Conservation (phyloP, 768 basidiomycete genomes). For the Leccinum subgranulosum region DNA sequence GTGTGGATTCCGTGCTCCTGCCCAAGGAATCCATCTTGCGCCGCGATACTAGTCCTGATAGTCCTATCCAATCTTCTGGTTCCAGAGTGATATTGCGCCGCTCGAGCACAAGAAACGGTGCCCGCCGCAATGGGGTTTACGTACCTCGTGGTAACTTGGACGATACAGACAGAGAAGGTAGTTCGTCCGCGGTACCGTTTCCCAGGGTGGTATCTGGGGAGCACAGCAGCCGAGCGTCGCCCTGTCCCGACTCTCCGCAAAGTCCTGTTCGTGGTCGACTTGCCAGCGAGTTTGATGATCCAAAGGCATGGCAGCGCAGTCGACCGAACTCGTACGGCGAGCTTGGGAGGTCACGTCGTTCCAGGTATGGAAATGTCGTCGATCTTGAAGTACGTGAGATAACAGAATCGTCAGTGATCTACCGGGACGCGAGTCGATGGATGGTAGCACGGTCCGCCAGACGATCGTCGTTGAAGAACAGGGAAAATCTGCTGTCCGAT, state of each 20-base stretch:
- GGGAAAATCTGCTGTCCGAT: conserved; percentile 75
- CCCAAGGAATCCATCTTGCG: conserved; percentile 47
- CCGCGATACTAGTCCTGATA: conserved; percentile 61
- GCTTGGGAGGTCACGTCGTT: conserved; percentile 50
- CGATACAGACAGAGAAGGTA: conserved; percentile 32
- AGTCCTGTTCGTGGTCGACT: conserved; percentile 48
- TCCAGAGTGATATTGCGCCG: conserved; percentile 53
- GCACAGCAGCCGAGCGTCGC: conserved; percentile 31
- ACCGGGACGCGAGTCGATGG: conserved; percentile 56
- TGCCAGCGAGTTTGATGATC: conserved; percentile 70
- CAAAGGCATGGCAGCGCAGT: conserved; percentile 46
- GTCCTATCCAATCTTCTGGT: conserved; percentile 33
- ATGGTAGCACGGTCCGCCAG: conserved; percentile 62
- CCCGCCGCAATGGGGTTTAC: conserved; percentile 47
- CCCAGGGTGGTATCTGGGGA: conserved; percentile 60
- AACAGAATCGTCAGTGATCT: conserved; percentile 66
- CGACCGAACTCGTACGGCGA: conserved; percentile 72
- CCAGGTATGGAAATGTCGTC: conserved; percentile 73
- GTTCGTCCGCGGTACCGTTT: conserved; percentile 56
- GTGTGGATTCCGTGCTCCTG: conserved; percentile 51
- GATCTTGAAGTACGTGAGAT: conserved; percentile 50
- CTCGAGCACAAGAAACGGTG: conserved; percentile 50
- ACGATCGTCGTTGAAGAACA: conserved; percentile 77
- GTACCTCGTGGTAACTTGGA: conserved; percentile 39
- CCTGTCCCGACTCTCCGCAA: conserved; percentile 37